Evolutionary conservation across 2,329 filamentous ascomycete genomes (phyloP).

Genomic region (Colletotrichum salicis): DNA sequence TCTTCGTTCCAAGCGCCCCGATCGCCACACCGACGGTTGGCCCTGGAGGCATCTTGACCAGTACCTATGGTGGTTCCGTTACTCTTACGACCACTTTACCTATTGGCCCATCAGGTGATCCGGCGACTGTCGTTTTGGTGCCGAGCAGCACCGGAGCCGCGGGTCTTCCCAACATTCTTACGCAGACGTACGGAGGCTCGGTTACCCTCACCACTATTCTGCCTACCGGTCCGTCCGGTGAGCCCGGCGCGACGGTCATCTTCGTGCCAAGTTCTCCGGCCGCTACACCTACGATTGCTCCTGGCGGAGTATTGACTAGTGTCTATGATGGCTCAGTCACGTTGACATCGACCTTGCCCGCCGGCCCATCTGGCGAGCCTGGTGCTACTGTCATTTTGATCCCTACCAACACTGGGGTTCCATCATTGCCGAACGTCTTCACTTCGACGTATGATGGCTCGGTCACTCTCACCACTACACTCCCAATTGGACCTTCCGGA

Average conservation of each 20-base stretch:
- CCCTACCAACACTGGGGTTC: background rate
- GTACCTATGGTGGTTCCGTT: background rate
- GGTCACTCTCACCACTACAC: background rate
- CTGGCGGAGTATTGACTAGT: background rate
- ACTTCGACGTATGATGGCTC: constrained; percentile 7
- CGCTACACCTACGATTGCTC: background rate
- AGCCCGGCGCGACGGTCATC: background rate
- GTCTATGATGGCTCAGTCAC: constrained; percentile 5
- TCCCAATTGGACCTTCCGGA: background rate
- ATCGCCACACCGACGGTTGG: background rate
- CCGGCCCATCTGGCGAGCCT: background rate
- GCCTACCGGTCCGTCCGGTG: background rate
- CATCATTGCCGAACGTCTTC: background rate
- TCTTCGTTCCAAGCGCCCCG: background rate
- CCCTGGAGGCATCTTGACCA: background rate
- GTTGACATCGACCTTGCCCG: background rate
- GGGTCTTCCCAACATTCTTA: background rate
- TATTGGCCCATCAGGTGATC: background rate
- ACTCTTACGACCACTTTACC: background rate
- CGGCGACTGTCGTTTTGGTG: background rate
- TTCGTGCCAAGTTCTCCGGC: background rate
- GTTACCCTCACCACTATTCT: background rate
- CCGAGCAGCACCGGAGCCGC: background rate
- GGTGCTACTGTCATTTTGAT: background rate
- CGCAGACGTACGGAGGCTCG: constrained; percentile 4